A percentile compares a stretch with the other conserved stretches of the same genome.
Evolutionary conservation across 495 filamentous ascomycete species (phyloP).

Genomic region (Zalerion maritima): DNA sequence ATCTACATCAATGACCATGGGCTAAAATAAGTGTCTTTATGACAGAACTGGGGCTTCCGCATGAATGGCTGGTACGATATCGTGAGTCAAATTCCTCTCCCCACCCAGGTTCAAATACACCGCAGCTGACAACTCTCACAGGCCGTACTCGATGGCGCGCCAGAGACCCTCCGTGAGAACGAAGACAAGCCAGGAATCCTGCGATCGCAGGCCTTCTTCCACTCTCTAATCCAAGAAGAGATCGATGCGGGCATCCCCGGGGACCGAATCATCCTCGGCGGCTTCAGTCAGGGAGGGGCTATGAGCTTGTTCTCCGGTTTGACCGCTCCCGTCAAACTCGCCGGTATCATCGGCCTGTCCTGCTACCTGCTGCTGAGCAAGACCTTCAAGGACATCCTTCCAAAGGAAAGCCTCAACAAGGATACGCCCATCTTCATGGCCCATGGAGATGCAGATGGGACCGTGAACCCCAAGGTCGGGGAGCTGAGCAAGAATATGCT

Average conservation of each 20-base stretch:
- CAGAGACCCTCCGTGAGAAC: constrained; percentile 29
- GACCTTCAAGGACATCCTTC: constrained; percentile 51
- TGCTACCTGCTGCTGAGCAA: constrained; percentile 64
- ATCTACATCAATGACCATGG: too few relatives aligned
- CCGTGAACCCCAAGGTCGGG: constrained; percentile 59
- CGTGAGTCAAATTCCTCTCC: constrained; percentile 30
- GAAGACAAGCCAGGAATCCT: constrained; percentile 77
- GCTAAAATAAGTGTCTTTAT: constrained; percentile 5
- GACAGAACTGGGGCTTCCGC: constrained; percentile 59
- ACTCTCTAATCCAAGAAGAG: constrained; percentile 67
- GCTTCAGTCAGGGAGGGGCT: constrained; percentile 42
- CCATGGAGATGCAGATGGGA: constrained; percentile 59
- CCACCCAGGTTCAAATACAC: not conserved
- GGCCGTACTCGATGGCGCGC: constrained; percentile 18
- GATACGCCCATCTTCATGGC: constrained; percentile 77
- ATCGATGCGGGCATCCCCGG: constrained; percentile 70
- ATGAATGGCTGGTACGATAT: constrained; percentile 96
- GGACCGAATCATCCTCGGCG: constrained; percentile 69
- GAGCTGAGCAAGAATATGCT: constrained; percentile 45
- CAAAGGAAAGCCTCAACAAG: constrained; percentile 54
- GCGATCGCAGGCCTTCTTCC: constrained; percentile 56
- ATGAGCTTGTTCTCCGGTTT: constrained; percentile 48
- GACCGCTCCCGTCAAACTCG: constrained; percentile 60
- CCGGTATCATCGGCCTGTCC: constrained; percentile 75
- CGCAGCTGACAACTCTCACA: constrained; percentile 4